Percentiles rank a stretch among this genome's conserved stretches.
Conservation (phyloP, 2,329 filamentous ascomycete species). For the Chaetomium sp. region DNA sequence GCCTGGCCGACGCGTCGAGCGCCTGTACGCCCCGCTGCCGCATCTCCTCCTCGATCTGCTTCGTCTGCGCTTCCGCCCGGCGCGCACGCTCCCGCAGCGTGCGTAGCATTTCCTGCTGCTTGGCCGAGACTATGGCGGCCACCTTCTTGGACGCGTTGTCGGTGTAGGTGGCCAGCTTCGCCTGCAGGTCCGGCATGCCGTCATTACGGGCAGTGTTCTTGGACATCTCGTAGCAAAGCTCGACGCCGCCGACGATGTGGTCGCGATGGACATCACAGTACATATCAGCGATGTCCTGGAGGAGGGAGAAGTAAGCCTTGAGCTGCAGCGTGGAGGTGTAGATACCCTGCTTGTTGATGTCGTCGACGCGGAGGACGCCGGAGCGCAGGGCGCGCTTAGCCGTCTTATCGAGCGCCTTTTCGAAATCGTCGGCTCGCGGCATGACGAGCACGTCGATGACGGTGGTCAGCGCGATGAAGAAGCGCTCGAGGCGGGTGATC, state of each 20-base stretch:
- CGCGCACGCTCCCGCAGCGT: neutral
- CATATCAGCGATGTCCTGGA: neutral
- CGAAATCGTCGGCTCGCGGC: neutral
- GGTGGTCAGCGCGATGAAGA: neutral
- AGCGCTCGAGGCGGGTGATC: neutral
- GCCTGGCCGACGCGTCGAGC: neutral
- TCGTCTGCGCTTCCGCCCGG: neutral
- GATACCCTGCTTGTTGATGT: neutral
- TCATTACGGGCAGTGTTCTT: neutral
- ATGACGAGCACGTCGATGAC: neutral
- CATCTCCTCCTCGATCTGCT: neutral
- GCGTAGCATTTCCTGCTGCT: neutral
- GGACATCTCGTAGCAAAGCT: slow-evolving; percentile 1
- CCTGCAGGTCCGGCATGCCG: neutral
- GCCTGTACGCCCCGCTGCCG: neutral
- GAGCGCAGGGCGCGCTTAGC: neutral
- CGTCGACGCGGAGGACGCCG: neutral
- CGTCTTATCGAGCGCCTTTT: neutral
- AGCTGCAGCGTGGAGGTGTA: neutral
- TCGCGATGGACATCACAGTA: neutral
- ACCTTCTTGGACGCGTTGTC: neutral
- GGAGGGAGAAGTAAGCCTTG: slow-evolving; percentile 1
- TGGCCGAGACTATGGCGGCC: neutral
- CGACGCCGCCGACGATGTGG: neutral
- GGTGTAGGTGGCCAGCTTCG: neutral